These are phyloP conservation scores for Raphanus sativus DNA, from an alignment of 345 rosid species.

Conservation along the genomic window DNA sequence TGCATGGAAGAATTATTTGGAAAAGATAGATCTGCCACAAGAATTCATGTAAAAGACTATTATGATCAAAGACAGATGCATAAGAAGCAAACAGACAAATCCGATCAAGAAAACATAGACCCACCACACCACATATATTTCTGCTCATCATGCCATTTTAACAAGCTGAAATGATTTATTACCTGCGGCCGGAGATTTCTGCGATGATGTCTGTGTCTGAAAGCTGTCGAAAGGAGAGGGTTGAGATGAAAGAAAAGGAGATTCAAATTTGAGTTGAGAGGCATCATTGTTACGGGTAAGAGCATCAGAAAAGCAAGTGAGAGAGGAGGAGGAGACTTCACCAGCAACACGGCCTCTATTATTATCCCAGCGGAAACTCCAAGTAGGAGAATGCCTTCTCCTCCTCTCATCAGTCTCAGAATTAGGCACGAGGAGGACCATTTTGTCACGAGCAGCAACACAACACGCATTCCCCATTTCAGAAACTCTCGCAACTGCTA, in stretches of 20 bases:
- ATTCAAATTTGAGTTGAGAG: conserved; percentile 59
- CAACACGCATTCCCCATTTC: conserved; percentile 95
- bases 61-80: conserved; percentile 9
- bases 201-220: conserved; percentile 49
- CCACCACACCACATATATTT: not conserved
- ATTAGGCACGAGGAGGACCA: conserved; percentile 43
- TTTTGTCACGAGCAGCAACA: conserved; percentile 92
- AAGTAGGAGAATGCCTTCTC: conserved; percentile 79
- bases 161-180: conserved; percentile 14
- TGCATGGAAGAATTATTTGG: conserved; percentile 62
- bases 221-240: conserved; percentile 63
- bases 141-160: not conserved
- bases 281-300: conserved; percentile 54
- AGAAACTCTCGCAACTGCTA: not conserved
- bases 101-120: not conserved
- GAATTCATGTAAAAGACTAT: not conserved
- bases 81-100: conserved; percentile 9
- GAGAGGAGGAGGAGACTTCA: conserved; percentile 63
- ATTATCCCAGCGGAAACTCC: conserved; percentile 96
- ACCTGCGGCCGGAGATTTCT: conserved; percentile 89
- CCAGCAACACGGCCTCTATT: conserved; percentile 94
- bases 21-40: conserved; percentile 66
- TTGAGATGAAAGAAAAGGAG: conserved; percentile 62
- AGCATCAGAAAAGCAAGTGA: conserved; percentile 71
- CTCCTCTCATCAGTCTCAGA: conserved; percentile 51